Conservation (phyloP, 2,329 filamentous ascomycete genomes). For the Exophiala mesophila region DNA sequence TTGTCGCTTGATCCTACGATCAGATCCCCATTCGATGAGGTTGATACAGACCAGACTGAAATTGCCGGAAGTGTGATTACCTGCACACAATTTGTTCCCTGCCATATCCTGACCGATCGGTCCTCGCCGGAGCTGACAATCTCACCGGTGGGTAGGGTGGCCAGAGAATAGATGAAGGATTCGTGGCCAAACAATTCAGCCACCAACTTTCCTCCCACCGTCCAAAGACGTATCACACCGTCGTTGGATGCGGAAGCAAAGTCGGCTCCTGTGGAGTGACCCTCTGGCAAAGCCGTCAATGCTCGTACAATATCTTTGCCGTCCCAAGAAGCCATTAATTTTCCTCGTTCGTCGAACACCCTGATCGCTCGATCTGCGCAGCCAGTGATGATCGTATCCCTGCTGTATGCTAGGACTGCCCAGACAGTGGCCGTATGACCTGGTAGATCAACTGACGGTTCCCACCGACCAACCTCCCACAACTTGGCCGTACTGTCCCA, state of each 20-base stretch:
- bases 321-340: constrained; percentile 59
- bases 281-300: constrained; percentile 71
- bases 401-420: constrained; percentile 82
- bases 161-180: constrained; percentile 87
- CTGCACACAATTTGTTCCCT: constrained; percentile 74
- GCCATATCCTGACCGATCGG: constrained; percentile 88
- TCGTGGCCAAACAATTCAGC: constrained; percentile 81
- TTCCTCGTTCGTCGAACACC: constrained; percentile 65
- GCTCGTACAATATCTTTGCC: constrained; percentile 80
- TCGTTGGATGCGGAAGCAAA: constrained; percentile 95
- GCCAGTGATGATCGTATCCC: constrained; percentile 75
- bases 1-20: constrained; percentile 90
- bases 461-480: constrained; percentile 84
- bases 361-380: constrained; percentile 88
- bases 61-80: constrained; percentile 97
- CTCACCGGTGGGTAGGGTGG: constrained; percentile 73
- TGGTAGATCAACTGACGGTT: constrained; percentile 63
- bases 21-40: constrained; percentile 78
- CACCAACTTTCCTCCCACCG: constrained; percentile 68
- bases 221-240: constrained; percentile 82
- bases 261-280: constrained; percentile 77
- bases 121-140: constrained; percentile 90
- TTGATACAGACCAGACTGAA: constrained; percentile 91
- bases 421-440: constrained; percentile 82
- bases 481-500: constrained; percentile 88